Conservation (phyloP, 225 moss, liverwort and hornwort genomes). For the Pseudoscleropodium purum region DNA sequence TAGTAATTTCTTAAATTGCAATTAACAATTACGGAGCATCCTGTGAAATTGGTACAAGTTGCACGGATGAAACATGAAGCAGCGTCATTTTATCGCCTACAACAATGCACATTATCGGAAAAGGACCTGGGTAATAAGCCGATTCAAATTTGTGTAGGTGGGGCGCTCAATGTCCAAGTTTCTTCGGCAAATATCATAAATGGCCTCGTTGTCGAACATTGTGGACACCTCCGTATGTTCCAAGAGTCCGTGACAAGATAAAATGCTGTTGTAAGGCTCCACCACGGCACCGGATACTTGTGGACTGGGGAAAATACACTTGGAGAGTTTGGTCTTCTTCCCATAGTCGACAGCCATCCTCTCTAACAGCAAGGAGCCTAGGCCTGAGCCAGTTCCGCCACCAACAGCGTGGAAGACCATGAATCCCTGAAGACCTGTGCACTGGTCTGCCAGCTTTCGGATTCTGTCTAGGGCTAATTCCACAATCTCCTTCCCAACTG, state of each 20-base stretch:
- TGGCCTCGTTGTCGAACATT: constrained; percentile 58
- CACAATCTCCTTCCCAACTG: constrained; percentile 25
- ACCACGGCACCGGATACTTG: constrained; percentile 21
- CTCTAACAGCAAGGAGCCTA: constrained; percentile 15
- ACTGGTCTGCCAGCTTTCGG: constrained; percentile 16
- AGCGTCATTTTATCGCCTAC: background rate
- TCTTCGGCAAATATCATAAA: constrained; percentile 55
- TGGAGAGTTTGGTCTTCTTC: constrained; percentile 15
- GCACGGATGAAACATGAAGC: background rate
- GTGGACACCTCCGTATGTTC: constrained; percentile 64
- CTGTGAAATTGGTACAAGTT: background rate
- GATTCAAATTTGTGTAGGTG: constrained; percentile 55
- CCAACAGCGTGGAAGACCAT: constrained; percentile 5
- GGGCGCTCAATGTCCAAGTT: constrained; percentile 60
- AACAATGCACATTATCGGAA: background rate
- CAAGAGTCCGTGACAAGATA: constrained; percentile 22
- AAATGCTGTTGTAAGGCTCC: constrained; percentile 13
- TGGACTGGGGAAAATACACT: constrained; percentile 13
- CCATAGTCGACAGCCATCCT: constrained; percentile 9
- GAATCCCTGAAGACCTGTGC: constrained; percentile 16
- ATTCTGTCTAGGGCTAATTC: constrained; percentile 10
- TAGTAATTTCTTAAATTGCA: background rate
- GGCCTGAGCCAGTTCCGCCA: constrained; percentile 13
- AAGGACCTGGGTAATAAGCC: constrained; percentile 16
- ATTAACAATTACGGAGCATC: background rate